These are phyloP conservation scores for Odonthalia washingtoniensis DNA, from an alignment of 31 red algal genomes.

Conservation along the genomic window DNA sequence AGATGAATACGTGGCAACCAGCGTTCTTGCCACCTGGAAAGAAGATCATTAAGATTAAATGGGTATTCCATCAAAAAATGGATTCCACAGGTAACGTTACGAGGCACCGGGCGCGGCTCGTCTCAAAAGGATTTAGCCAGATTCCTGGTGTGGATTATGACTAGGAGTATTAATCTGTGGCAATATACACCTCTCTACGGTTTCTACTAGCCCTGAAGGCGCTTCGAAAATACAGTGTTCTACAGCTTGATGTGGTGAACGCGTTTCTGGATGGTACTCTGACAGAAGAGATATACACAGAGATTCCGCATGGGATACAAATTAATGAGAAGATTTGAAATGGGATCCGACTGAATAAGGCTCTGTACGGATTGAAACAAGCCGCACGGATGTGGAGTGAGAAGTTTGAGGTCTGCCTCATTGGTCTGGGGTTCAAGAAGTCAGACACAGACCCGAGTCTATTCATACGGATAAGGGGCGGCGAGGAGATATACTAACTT, in stretches of 20 bases:
- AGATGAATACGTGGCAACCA: constrained; percentile 10
- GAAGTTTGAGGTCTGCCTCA: not conserved
- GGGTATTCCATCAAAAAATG: constrained; percentile 27
- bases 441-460: constrained; percentile 23
- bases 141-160: constrained; percentile 42
- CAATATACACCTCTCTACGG: constrained; percentile 24
- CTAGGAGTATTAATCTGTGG: constrained; percentile 23
- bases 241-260: constrained; percentile 38
- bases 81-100: constrained; percentile 19
- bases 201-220: constrained; percentile 4
- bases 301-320: constrained; percentile 29
- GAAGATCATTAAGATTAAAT: not conserved
- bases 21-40: constrained; percentile 12
- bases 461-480: not conserved
- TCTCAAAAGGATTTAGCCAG: constrained; percentile 56
- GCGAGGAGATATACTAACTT: not conserved
- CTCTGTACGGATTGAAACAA: constrained; percentile 30
- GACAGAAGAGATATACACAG: constrained; percentile 46
- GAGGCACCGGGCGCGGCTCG: constrained; percentile 21
- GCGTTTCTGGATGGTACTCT: constrained; percentile 53
- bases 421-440: constrained; percentile 5
- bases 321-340: not conserved
- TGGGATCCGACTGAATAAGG: not conserved
- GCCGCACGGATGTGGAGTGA: constrained; percentile 12
- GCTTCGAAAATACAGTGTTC: not conserved